Evolutionary conservation across 345 rosid genomes (phyloP).

Genomic region (Brassica cretica): DNA sequence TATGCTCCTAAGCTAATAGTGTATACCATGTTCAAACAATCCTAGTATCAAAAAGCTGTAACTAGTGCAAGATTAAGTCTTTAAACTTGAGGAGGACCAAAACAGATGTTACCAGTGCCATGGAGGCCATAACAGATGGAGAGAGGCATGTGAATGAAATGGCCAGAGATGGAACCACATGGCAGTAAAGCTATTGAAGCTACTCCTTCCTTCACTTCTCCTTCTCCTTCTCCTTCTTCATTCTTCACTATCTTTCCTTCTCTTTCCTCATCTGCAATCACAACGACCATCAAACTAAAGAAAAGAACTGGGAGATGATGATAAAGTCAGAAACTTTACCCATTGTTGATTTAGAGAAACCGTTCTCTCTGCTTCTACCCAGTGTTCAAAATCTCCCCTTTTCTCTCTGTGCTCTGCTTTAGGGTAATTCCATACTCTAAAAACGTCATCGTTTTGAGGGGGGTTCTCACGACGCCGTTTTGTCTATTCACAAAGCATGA

Average conservation of each 20-base stretch:
- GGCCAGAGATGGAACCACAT: constrained; percentile 84
- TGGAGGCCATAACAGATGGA: constrained; percentile 90
- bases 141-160: constrained; percentile 78
- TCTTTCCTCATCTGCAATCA: constrained; percentile 39
- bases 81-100: background rate
- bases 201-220: constrained; percentile 72
- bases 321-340: constrained; percentile 34
- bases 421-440: background rate
- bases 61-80: background rate
- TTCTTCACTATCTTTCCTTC: constrained; percentile 35
- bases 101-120: constrained; percentile 61
- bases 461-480: background rate
- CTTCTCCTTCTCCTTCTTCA: constrained; percentile 26
- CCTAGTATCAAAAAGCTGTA: background rate
- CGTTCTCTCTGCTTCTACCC: background rate
- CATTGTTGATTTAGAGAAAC: constrained; percentile 20
- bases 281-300: background rate
- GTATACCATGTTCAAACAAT: background rate
- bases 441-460: background rate
- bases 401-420: background rate
- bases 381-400: background rate
- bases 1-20: background rate
- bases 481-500: background rate
- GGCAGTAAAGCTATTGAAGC: constrained; percentile 86
- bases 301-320: background rate